Evolutionary conservation across 129 eudicot genomes (phyloP).

Genomic region (Flaveria trinervia): DNA sequence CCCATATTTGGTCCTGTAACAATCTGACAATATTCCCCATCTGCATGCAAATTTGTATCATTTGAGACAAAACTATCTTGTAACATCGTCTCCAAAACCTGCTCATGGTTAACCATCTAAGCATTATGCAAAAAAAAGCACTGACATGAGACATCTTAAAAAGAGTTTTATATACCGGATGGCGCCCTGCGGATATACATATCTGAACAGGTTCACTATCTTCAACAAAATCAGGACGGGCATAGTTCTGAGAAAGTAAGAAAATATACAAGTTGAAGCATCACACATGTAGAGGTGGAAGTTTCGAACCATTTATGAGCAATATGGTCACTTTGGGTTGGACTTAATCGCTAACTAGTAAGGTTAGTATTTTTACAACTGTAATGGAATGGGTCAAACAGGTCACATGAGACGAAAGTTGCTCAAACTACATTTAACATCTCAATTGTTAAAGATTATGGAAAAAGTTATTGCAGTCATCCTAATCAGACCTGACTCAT

Average conservation of each 20-base stretch:
- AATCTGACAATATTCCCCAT: conserved; percentile 75
- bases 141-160: neutral
- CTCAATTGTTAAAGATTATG: neutral
- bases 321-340: neutral
- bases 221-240: conserved; percentile 69
- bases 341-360: neutral
- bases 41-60: conserved; percentile 73
- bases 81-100: conserved; percentile 77
- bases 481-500: neutral
- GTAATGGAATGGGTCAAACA: neutral
- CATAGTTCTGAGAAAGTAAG: conserved; percentile 55
- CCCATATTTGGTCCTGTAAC: conserved; percentile 99
- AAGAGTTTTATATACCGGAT: conserved; percentile 61
- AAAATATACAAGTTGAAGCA: conserved; percentile 12
- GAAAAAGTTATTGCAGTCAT: neutral
- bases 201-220: conserved; percentile 82
- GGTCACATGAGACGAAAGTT: neutral
- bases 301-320: neutral
- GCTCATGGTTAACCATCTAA: conserved; percentile 27
- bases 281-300: neutral
- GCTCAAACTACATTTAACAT: neutral
- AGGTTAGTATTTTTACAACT: neutral
- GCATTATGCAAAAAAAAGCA: neutral
- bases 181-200: conserved; percentile 75
- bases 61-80: conserved; percentile 87